Conservation (phyloP, 305 asterid species). For the Solanum hybrid region DNA sequence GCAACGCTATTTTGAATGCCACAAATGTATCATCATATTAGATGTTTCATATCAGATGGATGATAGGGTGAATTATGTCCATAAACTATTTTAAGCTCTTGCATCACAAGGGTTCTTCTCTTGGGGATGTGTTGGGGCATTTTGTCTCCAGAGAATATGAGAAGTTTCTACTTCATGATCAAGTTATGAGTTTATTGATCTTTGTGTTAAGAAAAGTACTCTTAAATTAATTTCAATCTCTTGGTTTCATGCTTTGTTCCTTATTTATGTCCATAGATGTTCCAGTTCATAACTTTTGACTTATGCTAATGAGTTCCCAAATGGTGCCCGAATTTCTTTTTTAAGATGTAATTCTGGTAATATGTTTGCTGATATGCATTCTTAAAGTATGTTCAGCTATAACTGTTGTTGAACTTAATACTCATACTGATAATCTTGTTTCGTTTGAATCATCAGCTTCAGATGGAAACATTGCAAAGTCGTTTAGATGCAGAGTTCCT, state of each 20-base stretch:
- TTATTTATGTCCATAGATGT: neutral
- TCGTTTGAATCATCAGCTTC: conserved; percentile 44
- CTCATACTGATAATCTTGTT: neutral
- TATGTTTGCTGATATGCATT: neutral
- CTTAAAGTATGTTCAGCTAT: neutral
- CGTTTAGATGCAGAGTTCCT: conserved; percentile 97
- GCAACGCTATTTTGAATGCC: neutral
- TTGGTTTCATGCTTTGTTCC: neutral
- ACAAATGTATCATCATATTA: neutral
- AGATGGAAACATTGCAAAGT: conserved; percentile 89
- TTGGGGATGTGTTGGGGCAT: neutral
- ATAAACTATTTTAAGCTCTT: neutral
- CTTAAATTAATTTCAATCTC: neutral
- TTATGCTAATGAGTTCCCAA: neutral
- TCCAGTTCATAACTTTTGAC: neutral
- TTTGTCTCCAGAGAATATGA: neutral
- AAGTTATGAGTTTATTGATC: neutral
- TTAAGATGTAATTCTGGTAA: neutral
- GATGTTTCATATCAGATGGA: neutral
- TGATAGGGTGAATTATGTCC: neutral
- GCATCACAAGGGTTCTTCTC: neutral
- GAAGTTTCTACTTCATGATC: neutral
- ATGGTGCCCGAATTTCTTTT: neutral
- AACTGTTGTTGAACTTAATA: neutral
- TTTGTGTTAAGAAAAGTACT: neutral